phyloP scores from a whole-genome alignment of 1,284 basidiomycete genomes.

The Pseudozyma hubeiensis region DNA sequence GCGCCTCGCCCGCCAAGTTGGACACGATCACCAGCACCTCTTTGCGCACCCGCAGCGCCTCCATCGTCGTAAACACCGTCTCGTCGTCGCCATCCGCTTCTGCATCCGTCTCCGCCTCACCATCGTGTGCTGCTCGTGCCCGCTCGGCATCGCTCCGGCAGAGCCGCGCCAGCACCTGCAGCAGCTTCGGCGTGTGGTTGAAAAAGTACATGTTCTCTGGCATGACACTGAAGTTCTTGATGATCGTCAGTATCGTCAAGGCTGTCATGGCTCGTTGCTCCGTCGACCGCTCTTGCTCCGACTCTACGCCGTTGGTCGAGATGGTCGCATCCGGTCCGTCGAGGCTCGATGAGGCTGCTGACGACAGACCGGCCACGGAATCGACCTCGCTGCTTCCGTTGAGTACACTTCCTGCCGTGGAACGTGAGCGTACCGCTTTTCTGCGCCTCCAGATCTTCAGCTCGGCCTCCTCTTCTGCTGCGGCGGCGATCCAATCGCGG shows the following conservation, averaged over 20 bases:
- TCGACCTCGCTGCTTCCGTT: conserved; percentile 17
- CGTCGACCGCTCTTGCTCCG: conserved; percentile 41
- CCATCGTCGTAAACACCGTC: conserved; percentile 61
- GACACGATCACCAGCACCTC: conserved; percentile 81
- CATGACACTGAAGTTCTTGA: conserved; percentile 84
- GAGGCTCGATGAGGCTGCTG: conserved; percentile 5
- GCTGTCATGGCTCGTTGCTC: conserved; percentile 74
- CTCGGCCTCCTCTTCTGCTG: conserved; percentile 61
- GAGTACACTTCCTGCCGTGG: conserved; percentile 27
- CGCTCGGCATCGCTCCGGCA: conserved; percentile 67
- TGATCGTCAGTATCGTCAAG: conserved; percentile 80
- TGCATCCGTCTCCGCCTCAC: conserved; percentile 7
- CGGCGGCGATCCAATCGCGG: conserved; percentile 58
- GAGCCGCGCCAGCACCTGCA: conserved; percentile 73
- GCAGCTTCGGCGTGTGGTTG: conserved; percentile 75
- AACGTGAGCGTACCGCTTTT: conserved; percentile 27
- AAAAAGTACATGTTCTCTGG: conserved; percentile 80
- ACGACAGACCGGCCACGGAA: conserved; percentile 14
- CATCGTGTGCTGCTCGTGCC: conserved; percentile 12
- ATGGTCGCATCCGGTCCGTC: conserved; percentile 24
- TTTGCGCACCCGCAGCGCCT: conserved; percentile 78
- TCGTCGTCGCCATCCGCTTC: not conserved
- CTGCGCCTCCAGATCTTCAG: conserved; percentile 51
- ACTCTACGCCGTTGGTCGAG: conserved; percentile 34
- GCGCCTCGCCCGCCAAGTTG: conserved; percentile 74